These are phyloP conservation scores for Barnettozyma sucrosica DNA, from an alignment of 805 yeast genomes.

Conservation along the genomic window DNA sequence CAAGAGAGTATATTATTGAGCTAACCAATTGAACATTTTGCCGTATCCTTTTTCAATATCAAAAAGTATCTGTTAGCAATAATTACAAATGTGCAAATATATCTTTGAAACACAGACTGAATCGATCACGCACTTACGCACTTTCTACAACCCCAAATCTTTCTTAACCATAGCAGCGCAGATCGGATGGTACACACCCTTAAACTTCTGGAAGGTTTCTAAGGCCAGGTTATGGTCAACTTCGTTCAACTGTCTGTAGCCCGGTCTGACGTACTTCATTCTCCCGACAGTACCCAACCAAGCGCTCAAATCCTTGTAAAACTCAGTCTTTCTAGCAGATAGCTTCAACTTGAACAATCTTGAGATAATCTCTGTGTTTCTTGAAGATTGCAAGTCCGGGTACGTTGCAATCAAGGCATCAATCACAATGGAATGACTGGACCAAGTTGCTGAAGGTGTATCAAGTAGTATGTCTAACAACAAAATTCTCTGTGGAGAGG, in stretches of 20 bases:
- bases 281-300: slow-evolving; percentile 92
- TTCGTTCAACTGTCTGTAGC: slow-evolving; percentile 56
- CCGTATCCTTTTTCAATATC: no score
- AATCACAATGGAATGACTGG: not conserved
- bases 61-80: no score
- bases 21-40: no score
- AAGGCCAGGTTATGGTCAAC: slow-evolving; percentile 66
- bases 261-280: slow-evolving; percentile 92
- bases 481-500: slow-evolving; percentile 73
- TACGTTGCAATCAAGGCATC: slow-evolving; percentile 34
- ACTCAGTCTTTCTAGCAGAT: slow-evolving; percentile 40
- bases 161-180: slow-evolving; percentile 78
- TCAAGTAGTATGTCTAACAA: slow-evolving; percentile 65
- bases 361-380: slow-evolving; percentile 76
- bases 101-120: no score
- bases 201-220: slow-evolving; percentile 53
- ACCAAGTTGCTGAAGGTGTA: slow-evolving; percentile 25
- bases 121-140: not conserved
- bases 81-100: no score
- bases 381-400: slow-evolving; percentile 37
- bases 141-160: slow-evolving; percentile 51
- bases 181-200: slow-evolving; percentile 73
- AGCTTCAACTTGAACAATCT: slow-evolving; percentile 71
- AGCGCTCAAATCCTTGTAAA: slow-evolving; percentile 53
- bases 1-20: no score